Conservation (phyloP, 768 basidiomycete species). For the Lentinus tigrinus region DNA sequence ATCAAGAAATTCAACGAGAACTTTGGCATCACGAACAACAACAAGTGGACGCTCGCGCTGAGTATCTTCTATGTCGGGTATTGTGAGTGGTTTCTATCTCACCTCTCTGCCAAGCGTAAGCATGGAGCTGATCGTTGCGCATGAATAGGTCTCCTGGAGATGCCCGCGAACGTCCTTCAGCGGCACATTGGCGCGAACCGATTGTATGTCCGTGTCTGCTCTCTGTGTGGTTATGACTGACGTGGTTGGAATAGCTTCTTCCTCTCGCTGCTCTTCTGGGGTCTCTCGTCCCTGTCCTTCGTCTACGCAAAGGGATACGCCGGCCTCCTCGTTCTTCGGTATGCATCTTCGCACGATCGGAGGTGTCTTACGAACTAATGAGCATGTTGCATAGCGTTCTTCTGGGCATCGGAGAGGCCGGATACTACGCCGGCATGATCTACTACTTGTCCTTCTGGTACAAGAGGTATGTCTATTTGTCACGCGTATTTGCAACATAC, state of each 20-base stretch:
- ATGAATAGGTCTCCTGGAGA: slow-evolving; percentile 47
- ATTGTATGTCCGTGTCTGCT: slow-evolving; percentile 38
- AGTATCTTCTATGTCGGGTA: slow-evolving; percentile 64
- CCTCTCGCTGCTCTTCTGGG: slow-evolving; percentile 52
- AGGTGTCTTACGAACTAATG: not conserved
- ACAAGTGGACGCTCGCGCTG: slow-evolving; percentile 55
- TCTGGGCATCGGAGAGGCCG: slow-evolving; percentile 60
- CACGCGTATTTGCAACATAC: not conserved
- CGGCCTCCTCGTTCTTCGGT: slow-evolving; percentile 48
- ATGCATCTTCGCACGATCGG: not conserved
- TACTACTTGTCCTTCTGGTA: slow-evolving; percentile 65
- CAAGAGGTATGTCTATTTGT: slow-evolving; percentile 19
- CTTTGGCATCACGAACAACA: slow-evolving; percentile 50
- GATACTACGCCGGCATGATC: slow-evolving; percentile 60
- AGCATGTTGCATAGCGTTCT: slow-evolving; percentile 40
- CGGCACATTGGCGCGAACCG: slow-evolving; percentile 56
- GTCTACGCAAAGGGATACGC: slow-evolving; percentile 56
- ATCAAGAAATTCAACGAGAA: slow-evolving; percentile 51
- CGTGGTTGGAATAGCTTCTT: slow-evolving; percentile 43
- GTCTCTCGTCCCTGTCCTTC: slow-evolving; percentile 49
- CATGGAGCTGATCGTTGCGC: not conserved
- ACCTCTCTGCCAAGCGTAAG: not conserved
- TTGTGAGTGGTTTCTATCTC: slow-evolving; percentile 34
- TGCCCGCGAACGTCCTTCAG: slow-evolving; percentile 60
- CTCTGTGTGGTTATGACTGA: not conserved